A percentile compares a stretch with the other conserved stretches of the same genome.
These are phyloP conservation scores for Ophiostoma piceae DNA, from an alignment of 2,329 filamentous ascomycete genomes.

Conservation along the genomic window DNA sequence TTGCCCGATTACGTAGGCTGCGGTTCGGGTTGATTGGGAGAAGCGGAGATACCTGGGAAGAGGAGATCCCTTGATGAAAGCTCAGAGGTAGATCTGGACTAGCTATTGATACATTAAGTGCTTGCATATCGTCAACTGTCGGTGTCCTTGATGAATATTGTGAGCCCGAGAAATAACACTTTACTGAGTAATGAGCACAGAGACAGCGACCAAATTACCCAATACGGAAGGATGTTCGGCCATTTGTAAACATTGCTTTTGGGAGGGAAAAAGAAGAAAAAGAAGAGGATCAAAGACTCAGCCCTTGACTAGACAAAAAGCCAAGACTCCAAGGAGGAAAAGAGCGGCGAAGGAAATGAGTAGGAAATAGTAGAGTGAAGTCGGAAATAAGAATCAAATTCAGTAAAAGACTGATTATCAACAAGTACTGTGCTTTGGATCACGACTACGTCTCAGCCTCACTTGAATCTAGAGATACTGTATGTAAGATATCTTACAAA, in stretches of 20 bases:
- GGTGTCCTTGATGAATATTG: too few relatives aligned
- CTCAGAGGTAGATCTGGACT: too few relatives aligned
- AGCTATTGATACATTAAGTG: too few relatives aligned
- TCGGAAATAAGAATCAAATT: background rate
- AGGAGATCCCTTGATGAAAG: too few relatives aligned
- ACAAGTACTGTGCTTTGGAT: background rate
- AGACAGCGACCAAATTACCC: background rate
- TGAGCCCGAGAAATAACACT: too few relatives aligned
- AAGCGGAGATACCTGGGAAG: too few relatives aligned
- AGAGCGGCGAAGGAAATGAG: slow-evolving; percentile 18
- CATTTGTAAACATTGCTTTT: background rate
- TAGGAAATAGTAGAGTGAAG: background rate
- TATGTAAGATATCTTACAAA: too few relatives aligned
- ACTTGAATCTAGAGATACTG: background rate
- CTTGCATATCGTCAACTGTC: too few relatives aligned
- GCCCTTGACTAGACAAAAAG: slow-evolving; percentile 7
- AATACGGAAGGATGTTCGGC: background rate
- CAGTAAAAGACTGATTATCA: background rate
- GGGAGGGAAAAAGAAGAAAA: too few relatives aligned
- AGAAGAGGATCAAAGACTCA: background rate
- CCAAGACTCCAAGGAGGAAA: slow-evolving; percentile 20
- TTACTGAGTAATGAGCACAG: too few relatives aligned
- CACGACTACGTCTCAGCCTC: background rate
- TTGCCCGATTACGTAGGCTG: slow-evolving; percentile 9
- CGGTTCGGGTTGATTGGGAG: too few relatives aligned